Base-by-base conservation (phyloP, 805 yeast species). In the Ogataea degrootiae region DNA sequence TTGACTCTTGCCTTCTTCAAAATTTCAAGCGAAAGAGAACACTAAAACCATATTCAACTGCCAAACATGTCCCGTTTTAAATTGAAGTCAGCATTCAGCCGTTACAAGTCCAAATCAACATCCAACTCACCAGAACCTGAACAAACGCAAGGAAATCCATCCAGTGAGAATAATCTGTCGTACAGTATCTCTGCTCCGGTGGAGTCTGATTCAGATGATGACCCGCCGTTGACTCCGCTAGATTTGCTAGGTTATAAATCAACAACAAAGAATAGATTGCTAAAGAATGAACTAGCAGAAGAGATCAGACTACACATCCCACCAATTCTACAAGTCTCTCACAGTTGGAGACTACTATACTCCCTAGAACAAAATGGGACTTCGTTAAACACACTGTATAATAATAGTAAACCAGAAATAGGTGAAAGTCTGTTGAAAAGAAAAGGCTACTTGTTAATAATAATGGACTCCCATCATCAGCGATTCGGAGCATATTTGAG, bases 331-430 rank as follows among this genome's bases (percentile, higher is more conserved):
- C 97, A 89, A 62, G 71, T 92, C 22, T 79, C 79, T 51, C 83
- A 85, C 36, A 76, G 76, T 6, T 94, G 98, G 99, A 66, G 75
- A 6, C 65, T 94, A 43, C 65, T 82, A 2, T 92, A 91, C 62
- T 84, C 94, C n/a, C 67, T 88, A 50, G 97, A 91, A 56, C 97
- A 89, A 64, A 87, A 90, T 62, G 99, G 99, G 0, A 83, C 96
- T 0, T 87, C 96, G 0, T 65, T 92, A 45, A 81, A 77, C 48
- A 90, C 98, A 0, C 66, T 94, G 16, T 92, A 91, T 62, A 69
- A 76, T 15, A 70, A 73, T 41, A 65, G 79, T 46, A 69, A 69
- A 41, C 85, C 85, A 0, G 70, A 63, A 9, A 54, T 59, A 45
- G 54, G 68, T 44, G 73, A 73, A 61, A 65, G 63, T 50, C 42